Conservation (phyloP, 2,329 filamentous ascomycete genomes). For the Teratosphaeria pseudoeucalypti region DNA sequence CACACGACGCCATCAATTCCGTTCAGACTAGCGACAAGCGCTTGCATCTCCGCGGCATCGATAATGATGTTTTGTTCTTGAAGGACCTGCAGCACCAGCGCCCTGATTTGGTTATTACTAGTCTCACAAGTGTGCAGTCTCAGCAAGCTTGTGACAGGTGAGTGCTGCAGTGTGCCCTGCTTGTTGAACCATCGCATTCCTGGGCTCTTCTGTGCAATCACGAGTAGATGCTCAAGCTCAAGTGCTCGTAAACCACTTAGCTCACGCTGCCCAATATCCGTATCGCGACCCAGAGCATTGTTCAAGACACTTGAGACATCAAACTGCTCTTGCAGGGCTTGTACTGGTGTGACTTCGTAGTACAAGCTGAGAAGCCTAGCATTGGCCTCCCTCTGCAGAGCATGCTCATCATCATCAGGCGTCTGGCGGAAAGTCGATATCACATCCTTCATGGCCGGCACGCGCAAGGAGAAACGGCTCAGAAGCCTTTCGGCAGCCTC, state of each 20-base stretch:
- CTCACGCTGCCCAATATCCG: slow-evolving; percentile 28
- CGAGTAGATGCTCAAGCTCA: slow-evolving; percentile 71
- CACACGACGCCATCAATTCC: slow-evolving; percentile 37
- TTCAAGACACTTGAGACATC: slow-evolving; percentile 73
- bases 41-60: slow-evolving; percentile 30
- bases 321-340: slow-evolving; percentile 74
- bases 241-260: slow-evolving; percentile 47
- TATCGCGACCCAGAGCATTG: slow-evolving; percentile 48
- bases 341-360: slow-evolving; percentile 68
- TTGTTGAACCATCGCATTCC: slow-evolving; percentile 88
- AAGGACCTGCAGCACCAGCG: slow-evolving; percentile 38
- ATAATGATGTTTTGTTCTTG: slow-evolving; percentile 58
- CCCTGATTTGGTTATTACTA: slow-evolving; percentile 29
- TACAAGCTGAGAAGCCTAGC: slow-evolving; percentile 73
- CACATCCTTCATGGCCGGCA: slow-evolving; percentile 73
- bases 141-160: slow-evolving; percentile 63
- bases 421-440: slow-evolving; percentile 63
- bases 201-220: slow-evolving; percentile 68
- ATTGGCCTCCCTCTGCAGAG: slow-evolving; percentile 68
- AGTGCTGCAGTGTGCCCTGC: slow-evolving; percentile 49
- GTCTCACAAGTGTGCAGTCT: slow-evolving; percentile 40
- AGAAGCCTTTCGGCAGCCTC: slow-evolving; percentile 58
- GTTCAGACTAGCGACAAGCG: slow-evolving; percentile 30
- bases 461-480: slow-evolving; percentile 65
- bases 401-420: slow-evolving; percentile 47